phyloP scores from a whole-genome alignment of 2,329 filamentous ascomycete genomes.

The Beauveria rudraprayagi region DNA sequence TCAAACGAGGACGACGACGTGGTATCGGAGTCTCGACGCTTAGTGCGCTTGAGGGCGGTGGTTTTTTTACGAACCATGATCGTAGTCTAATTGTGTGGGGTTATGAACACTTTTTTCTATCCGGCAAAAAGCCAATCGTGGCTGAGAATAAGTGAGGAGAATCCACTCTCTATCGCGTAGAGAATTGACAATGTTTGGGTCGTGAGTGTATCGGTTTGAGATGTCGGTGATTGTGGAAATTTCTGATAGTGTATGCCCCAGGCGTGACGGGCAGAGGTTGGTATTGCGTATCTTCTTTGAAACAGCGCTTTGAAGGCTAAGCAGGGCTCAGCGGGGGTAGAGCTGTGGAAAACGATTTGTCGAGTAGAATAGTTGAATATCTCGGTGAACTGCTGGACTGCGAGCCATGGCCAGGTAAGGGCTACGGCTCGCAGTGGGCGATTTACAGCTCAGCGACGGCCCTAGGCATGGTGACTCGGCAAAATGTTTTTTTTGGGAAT shows the following conservation, averaged over 20 bases:
- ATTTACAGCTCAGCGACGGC: slow-evolving; percentile 89
- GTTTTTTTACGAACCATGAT: slow-evolving; percentile 44
- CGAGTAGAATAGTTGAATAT: slow-evolving; percentile 52
- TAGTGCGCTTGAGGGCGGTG: slow-evolving; percentile 35
- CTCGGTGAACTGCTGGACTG: slow-evolving; percentile 84
- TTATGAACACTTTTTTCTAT: slow-evolving; percentile 7
- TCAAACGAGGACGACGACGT: slow-evolving; percentile 47
- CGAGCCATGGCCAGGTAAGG: slow-evolving; percentile 45
- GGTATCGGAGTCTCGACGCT: slow-evolving; percentile 42
- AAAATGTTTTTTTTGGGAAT: slow-evolving; percentile 45
- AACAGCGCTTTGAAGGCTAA: slow-evolving; percentile 1
- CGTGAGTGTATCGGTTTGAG: not conserved
- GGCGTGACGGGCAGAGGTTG: slow-evolving; percentile 4
- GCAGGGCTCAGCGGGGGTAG: slow-evolving; percentile 24
- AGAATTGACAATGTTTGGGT: not conserved
- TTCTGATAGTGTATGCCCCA: not conserved
- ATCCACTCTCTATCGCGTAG: not conserved
- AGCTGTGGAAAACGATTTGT: slow-evolving; percentile 49
- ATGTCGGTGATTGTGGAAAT: not conserved
- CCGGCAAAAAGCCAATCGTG: not conserved
- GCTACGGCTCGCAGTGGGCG: slow-evolving; percentile 63
- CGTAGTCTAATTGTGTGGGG: slow-evolving; percentile 14
- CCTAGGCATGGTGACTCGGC: slow-evolving; percentile 66
- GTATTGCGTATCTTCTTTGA: not conserved
- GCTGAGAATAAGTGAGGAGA: not conserved